A percentile compares a stretch with the other conserved stretches of the same genome.
Evolutionary conservation across 306 rosid species (phyloP).

Genomic region (Boehmeria nivea): DNA sequence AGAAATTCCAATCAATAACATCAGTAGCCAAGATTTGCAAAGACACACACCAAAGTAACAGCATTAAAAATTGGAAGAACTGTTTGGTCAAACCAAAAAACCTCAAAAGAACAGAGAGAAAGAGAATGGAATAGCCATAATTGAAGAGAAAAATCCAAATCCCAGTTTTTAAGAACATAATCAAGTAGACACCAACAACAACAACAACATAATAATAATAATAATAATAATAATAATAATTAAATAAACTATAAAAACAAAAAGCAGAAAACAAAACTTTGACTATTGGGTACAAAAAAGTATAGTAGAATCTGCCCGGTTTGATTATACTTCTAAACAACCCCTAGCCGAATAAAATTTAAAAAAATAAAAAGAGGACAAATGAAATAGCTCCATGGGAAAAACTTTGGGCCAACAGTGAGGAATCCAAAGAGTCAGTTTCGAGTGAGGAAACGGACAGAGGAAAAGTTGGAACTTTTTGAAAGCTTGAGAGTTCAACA

Average conservation of each 20-base stretch:
- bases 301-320: not conserved
- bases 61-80: not conserved
- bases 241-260: too few relatives aligned
- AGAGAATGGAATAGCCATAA: too few relatives aligned
- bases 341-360: too few relatives aligned
- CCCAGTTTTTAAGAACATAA: not conserved
- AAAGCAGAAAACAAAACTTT: too few relatives aligned
- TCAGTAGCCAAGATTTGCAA: not conserved
- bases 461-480: slow-evolving; percentile 29
- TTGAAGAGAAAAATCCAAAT: not conserved
- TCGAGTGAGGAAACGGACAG: slow-evolving; percentile 44
- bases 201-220: not conserved
- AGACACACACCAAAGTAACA: too few relatives aligned
- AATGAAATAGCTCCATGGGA: slow-evolving; percentile 3
- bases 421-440: slow-evolving; percentile 41
- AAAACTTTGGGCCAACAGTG: slow-evolving; percentile 26
- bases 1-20: too few relatives aligned
- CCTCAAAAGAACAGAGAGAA: too few relatives aligned
- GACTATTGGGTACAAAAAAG: not conserved
- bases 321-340: not conserved
- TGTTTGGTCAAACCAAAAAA: not conserved
- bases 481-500: slow-evolving; percentile 32
- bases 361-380: not conserved
- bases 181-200: not conserved
- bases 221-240: too few relatives aligned